Conservation (phyloP, 2,329 filamentous ascomycete genomes). For the Podosphaera fusca region DNA sequence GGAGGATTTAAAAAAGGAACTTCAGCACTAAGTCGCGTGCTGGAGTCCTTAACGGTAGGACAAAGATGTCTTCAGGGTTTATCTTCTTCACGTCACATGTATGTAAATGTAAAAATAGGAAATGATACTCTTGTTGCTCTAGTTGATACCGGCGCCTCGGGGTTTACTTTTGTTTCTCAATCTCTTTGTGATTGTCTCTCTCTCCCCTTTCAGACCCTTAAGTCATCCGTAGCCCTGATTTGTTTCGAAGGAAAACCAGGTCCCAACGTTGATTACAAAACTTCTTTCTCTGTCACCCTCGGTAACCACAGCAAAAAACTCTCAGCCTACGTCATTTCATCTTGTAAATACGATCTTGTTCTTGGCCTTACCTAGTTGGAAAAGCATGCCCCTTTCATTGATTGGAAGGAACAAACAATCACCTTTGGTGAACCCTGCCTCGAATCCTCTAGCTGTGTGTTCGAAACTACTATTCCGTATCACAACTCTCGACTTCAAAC, state of each 20-base stretch:
- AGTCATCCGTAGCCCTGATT: background rate
- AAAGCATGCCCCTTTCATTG: no score
- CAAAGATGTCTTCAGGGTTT: no score
- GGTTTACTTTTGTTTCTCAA: background rate
- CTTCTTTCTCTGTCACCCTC: background rate
- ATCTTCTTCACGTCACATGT: no score
- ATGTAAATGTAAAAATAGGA: no score
- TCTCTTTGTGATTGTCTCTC: background rate
- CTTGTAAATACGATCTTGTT: background rate
- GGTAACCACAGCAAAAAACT: background rate
- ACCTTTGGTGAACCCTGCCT: background rate
- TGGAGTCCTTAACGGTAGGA: no score
- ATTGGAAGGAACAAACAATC: no score
- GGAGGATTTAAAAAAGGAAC: background rate
- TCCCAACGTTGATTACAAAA: background rate
- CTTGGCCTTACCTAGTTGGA: background rate
- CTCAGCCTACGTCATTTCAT: background rate
- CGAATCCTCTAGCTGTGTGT: background rate
- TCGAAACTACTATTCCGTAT: background rate
- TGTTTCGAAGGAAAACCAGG: background rate
- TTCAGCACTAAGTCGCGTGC: background rate
- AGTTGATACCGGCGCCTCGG: background rate
- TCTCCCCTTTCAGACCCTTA: background rate
- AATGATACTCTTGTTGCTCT: no score
- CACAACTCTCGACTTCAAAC: background rate